These are phyloP conservation scores for Stachybotrys elegans DNA, from an alignment of 2,329 filamentous ascomycete species.

Conservation along the genomic window DNA sequence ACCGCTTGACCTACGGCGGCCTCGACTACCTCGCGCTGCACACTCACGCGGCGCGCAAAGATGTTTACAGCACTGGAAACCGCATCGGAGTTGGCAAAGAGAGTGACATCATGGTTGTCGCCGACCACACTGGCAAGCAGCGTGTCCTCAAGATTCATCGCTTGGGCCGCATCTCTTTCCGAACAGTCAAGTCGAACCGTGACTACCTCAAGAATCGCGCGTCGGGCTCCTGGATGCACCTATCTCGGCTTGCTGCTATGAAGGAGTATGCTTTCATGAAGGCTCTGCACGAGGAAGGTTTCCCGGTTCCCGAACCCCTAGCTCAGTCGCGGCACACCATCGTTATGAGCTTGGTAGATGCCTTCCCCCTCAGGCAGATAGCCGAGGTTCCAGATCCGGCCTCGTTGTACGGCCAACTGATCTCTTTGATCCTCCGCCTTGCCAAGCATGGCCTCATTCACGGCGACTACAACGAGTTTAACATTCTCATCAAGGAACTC, in stretches of 20 bases:
- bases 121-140: slow-evolving; percentile 71
- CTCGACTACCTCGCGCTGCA: slow-evolving; percentile 97
- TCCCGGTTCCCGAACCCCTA: slow-evolving; percentile 83
- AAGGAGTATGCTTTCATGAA: slow-evolving; percentile 96
- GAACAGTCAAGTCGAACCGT: slow-evolving; percentile 90
- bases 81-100: slow-evolving; percentile 97
- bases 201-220: slow-evolving; percentile 84
- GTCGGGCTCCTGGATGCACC: slow-evolving; percentile 95
- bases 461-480: slow-evolving; percentile 99
- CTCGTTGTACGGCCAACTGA: slow-evolving; percentile 83
- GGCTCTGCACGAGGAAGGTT: slow-evolving; percentile 75
- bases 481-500: slow-evolving; percentile 86
- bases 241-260: slow-evolving; percentile 84
- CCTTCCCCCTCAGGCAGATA: slow-evolving; percentile 87
- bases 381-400: slow-evolving; percentile 78
- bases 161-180: slow-evolving; percentile 91
- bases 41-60: slow-evolving; percentile 72
- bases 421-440: slow-evolving; percentile 76
- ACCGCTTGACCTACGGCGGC: slow-evolving; percentile 92
- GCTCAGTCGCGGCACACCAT: slow-evolving; percentile 92
- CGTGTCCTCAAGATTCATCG: slow-evolving; percentile 92
- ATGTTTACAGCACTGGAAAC: slow-evolving; percentile 87
- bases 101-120: slow-evolving; percentile 93
- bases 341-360: slow-evolving; percentile 91
- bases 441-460: slow-evolving; percentile 89